Percentiles rank a stretch among this genome's conserved stretches.
phyloP scores from a whole-genome alignment of 306 rosid genomes.

The Lotus japonicus region DNA sequence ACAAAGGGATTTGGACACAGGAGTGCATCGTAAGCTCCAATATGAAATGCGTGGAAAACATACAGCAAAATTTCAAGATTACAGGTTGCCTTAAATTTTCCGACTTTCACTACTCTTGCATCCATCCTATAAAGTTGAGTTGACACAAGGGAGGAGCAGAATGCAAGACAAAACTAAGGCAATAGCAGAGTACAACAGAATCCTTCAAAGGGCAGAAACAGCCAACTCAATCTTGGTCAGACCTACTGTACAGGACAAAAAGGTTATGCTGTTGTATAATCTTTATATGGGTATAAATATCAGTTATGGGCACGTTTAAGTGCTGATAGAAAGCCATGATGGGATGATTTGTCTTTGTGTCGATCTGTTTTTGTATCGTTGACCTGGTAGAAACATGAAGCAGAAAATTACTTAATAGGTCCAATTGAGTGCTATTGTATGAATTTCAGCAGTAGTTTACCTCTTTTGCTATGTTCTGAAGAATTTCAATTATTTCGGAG shows the following conservation, averaged over 20 bases:
- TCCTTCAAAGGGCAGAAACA: conserved; percentile 18
- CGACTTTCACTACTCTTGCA: conserved; percentile 15
- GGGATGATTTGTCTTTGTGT: conserved; percentile 48
- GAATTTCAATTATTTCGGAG: conserved; percentile 66
- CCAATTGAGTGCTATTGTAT: neutral
- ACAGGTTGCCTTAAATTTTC: conserved; percentile 13
- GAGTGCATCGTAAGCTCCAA: neutral
- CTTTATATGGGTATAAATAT: conserved; percentile 9
- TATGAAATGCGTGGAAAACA: neutral
- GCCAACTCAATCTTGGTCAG: conserved; percentile 28
- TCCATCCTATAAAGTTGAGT: conserved; percentile 1
- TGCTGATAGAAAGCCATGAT: conserved; percentile 61
- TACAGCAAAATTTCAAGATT: conserved; percentile 4
- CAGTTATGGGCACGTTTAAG: conserved; percentile 50
- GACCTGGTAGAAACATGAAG: conserved; percentile 38
- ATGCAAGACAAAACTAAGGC: conserved; percentile 5
- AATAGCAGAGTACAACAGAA: conserved; percentile 18
- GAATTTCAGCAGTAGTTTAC: conserved; percentile 28
- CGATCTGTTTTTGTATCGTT: conserved; percentile 36
- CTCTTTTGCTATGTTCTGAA: conserved; percentile 65
- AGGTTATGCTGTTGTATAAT: conserved; percentile 18
- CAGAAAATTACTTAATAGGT: conserved; percentile 1
- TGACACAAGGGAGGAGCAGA: neutral
- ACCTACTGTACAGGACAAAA: conserved; percentile 39
- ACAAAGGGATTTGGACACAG: conserved; percentile 8